Base-by-base conservation (phyloP, 768 basidiomycete species). In the Hygrophorus pudorinus region DNA sequence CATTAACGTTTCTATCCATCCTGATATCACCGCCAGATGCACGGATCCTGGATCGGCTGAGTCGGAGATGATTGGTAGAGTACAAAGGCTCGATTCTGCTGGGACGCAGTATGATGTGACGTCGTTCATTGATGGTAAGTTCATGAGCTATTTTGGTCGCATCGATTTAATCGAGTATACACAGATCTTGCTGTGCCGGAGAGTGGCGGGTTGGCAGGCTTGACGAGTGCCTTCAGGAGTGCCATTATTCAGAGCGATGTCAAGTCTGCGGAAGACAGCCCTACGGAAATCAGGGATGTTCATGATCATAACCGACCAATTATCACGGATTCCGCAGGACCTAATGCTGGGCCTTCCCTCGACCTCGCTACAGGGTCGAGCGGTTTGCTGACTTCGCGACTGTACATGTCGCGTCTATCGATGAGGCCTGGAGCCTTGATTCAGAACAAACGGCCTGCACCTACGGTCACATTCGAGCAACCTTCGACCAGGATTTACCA, bases 61-160 rank as follows among this genome's bases (percentile, higher is more conserved):
- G 34, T 30, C 12, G 44, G 44, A 27, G 24, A 35, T 21, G 9
- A 27, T 35, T 40, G 11, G 32, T 47, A 38, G 12, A 45, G 32
- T 34, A 34, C 42, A 50, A 16, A 58, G 62, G 44, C 55, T 60
- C 38, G 61, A 65, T 35, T 75, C 76, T n/a, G 60, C 54, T 9
- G 76, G 65, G 11, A 79, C 72, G 0, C 75, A 72, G 46, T 83
- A 77, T 53, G 82, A 85, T 46, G 79, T 85, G 14, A 85, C 82
- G 12, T 85, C 83, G 1, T 85, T 85, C 55, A 81, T 85, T 50
- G 76, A 65, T 44, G 62, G 72, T 73, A 42, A 56, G 62, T 53
- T 6, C 1, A 14, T 6, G 21, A 46, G 16, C n/a, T n/a, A 18
- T 29, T 8, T 41, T 39, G 14, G 28, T 31, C 30, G 2, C 21